Conservation (phyloP, 306 rosid genomes). For the Herpetospermum pedunculosum region DNA sequence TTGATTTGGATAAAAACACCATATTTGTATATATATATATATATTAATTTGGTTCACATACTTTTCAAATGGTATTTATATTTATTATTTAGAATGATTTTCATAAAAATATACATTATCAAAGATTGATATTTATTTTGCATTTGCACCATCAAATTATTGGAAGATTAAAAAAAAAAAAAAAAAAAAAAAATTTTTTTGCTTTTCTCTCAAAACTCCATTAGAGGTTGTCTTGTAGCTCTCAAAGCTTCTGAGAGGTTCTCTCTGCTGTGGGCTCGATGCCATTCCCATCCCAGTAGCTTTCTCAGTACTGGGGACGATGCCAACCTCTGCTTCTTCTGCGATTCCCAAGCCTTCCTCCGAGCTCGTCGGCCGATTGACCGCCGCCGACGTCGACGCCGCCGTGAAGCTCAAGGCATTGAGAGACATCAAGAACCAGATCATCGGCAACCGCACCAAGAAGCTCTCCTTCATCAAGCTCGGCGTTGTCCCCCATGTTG, state of each 20-base stretch:
- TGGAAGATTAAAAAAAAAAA: not conserved
- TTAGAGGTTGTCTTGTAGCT: not conserved
- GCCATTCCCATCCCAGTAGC: slow-evolving; percentile 28
- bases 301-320: slow-evolving; percentile 28
- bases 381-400: slow-evolving; percentile 47
- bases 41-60: no score
- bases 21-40: no score
- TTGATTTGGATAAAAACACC: no score
- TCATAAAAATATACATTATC: not conserved
- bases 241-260: not conserved
- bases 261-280: slow-evolving; percentile 22
- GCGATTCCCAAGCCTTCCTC: slow-evolving; percentile 28
- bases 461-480: slow-evolving; percentile 77
- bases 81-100: not conserved
- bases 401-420: slow-evolving; percentile 67
- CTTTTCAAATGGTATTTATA: not conserved
- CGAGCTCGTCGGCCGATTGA: slow-evolving; percentile 51
- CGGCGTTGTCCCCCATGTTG: slow-evolving; percentile 62
- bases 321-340: slow-evolving; percentile 35
- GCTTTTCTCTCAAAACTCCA: not conserved
- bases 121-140: not conserved
- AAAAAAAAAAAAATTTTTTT: not conserved
- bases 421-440: slow-evolving; percentile 77
- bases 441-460: slow-evolving; percentile 94
- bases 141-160: not conserved